Conservation (phyloP, 805 yeast species). For the Spathaspora gorwiae region DNA sequence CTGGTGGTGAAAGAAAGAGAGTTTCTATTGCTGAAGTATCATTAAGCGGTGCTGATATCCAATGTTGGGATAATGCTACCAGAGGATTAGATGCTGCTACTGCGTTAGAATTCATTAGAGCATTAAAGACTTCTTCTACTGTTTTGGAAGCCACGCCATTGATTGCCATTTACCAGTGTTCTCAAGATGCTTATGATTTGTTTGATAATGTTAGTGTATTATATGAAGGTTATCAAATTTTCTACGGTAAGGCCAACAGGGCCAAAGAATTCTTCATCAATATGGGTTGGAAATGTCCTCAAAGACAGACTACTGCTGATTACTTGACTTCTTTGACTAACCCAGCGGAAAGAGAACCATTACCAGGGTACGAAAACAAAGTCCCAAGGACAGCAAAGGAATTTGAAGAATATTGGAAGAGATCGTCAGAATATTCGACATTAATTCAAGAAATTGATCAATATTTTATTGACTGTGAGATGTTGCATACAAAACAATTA, state of each 20-base stretch:
- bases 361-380: slow-evolving; percentile 43
- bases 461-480: slow-evolving; percentile 24
- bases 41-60: slow-evolving; percentile 52
- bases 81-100: slow-evolving; percentile 83
- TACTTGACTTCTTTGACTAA: slow-evolving; percentile 64
- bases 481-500: slow-evolving; percentile 8
- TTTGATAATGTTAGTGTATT: slow-evolving; percentile 46
- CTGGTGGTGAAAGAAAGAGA: slow-evolving; percentile 80
- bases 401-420: slow-evolving; percentile 53
- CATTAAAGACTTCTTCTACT: slow-evolving; percentile 56
- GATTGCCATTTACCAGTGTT: slow-evolving; percentile 64
- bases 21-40: slow-evolving; percentile 76
- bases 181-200: slow-evolving; percentile 41
- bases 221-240: slow-evolving; percentile 44
- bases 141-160: slow-evolving; percentile 53
- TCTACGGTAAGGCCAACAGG: slow-evolving; percentile 36
- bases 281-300: slow-evolving; percentile 59
- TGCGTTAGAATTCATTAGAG: slow-evolving; percentile 69
- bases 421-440: slow-evolving; percentile 43
- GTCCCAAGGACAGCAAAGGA: slow-evolving; percentile 56
- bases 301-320: slow-evolving; percentile 64
- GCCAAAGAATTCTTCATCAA: slow-evolving; percentile 46
- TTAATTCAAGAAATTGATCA: slow-evolving; percentile 40
- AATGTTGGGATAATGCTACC: slow-evolving; percentile 69
- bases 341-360: slow-evolving; percentile 50